These are phyloP conservation scores for Pseudoneurospora amorphoporcata DNA, from an alignment of 495 filamentous ascomycete genomes.

Conservation along the genomic window DNA sequence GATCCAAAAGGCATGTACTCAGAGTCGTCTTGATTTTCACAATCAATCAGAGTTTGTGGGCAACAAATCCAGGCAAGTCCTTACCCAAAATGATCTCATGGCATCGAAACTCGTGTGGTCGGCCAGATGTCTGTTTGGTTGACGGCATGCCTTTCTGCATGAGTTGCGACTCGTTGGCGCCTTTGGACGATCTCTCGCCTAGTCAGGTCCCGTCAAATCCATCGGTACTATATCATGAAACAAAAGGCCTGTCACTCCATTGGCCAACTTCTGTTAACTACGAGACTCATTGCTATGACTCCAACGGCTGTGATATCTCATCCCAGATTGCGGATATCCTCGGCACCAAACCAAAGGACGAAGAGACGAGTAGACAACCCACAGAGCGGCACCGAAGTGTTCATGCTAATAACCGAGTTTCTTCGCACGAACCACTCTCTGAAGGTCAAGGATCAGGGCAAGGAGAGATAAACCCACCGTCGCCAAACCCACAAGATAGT, in stretches of 20 bases:
- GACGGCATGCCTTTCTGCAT: constrained; percentile 10
- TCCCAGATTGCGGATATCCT: background rate
- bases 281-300: background rate
- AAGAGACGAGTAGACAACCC: background rate
- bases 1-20: background rate
- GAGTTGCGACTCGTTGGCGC: constrained; percentile 12
- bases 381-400: background rate
- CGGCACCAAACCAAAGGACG: background rate
- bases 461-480: background rate
- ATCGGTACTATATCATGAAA: constrained; percentile 3
- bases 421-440: background rate
- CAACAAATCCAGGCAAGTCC: too few species aligned
- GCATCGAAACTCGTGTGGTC: constrained; percentile 8
- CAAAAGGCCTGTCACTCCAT: background rate
- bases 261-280: background rate
- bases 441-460: background rate
- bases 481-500: background rate
- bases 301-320: background rate
- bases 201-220: constrained; percentile 5
- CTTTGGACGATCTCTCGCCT: constrained; percentile 5
- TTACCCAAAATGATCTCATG: constrained; percentile 3
- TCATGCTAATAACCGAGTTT: background rate
- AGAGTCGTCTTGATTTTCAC: background rate
- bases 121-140: constrained; percentile 8
- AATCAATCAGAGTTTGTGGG: background rate